These are phyloP conservation scores for Dothideomycetes sp. DNA, from an alignment of 2,329 filamentous ascomycete genomes.

Conservation along the genomic window DNA sequence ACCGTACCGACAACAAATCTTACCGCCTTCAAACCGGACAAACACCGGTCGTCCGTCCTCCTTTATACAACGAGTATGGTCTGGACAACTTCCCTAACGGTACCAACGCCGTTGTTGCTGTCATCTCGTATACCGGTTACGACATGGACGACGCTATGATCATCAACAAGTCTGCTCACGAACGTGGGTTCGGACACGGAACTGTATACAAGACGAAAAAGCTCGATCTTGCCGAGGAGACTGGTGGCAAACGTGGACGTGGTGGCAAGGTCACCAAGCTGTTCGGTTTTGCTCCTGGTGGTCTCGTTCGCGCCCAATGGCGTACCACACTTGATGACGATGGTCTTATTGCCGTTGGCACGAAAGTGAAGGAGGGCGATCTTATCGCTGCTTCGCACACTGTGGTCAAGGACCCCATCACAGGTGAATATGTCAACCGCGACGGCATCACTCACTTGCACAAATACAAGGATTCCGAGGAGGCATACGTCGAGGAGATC, in stretches of 20 bases:
- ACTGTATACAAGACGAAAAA: slow-evolving; percentile 98
- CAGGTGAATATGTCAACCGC: slow-evolving; percentile 71
- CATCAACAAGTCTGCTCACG: slow-evolving; percentile 92
- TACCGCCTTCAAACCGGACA: slow-evolving; percentile 93
- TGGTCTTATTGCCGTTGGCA: slow-evolving; percentile 73
- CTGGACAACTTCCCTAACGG: slow-evolving; percentile 98
- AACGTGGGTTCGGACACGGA: slow-evolving; percentile 89
- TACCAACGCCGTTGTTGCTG: slow-evolving; percentile 88
- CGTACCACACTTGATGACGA: slow-evolving; percentile 73
- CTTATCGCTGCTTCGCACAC: slow-evolving; percentile 83
- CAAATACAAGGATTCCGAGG: slow-evolving; percentile 89
- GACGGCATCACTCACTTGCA: slow-evolving; percentile 80
- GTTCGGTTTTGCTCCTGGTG: slow-evolving; percentile 81
- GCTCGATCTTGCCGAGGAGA: slow-evolving; percentile 72
- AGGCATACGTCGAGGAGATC: slow-evolving; percentile 85
- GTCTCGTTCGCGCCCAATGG: slow-evolving; percentile 60
- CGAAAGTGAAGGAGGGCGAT: slow-evolving; percentile 69
- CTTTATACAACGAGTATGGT: slow-evolving; percentile 90
- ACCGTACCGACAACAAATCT: slow-evolving; percentile 94
- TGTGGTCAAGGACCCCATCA: slow-evolving; percentile 63
- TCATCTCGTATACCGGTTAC: slow-evolving; percentile 97
- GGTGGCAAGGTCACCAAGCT: slow-evolving; percentile 63
- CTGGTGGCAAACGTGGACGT: slow-evolving; percentile 40
- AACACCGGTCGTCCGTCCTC: slow-evolving; percentile 84
- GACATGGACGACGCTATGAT: slow-evolving; percentile 99